Base-by-base conservation (phyloP, 805 yeast species). In the Schwanniomyces sp. region DNA sequence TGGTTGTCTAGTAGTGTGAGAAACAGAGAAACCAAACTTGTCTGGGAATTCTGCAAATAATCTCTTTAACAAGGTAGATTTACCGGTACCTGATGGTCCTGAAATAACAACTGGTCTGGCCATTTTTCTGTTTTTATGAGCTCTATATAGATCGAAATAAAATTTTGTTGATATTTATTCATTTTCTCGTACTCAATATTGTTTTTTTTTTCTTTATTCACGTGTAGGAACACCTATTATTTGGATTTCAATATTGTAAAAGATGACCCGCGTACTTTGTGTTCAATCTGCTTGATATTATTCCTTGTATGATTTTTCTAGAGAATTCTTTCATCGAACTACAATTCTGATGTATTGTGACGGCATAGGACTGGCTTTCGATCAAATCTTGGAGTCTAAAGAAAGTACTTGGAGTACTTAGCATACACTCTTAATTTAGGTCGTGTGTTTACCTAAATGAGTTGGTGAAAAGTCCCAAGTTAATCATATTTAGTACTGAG, bases 51-150 rank as follows among this genome's bases (percentile, higher is more conserved):
- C 98, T 41, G 87, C 91, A 63, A 94, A 88, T 54, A 94, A 76
- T 66, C 85, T 86, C 73, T 94, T 91, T 64, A 94, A 77, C 46
- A 94, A 76, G 10, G 99, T 94, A 55, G 97, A 90, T 70, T 94
- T 94, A 53, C 99, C 99, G 34, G 97, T 79, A 38, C 92, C 96
- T 44, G 97, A 89, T 47, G 99, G 99, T 56, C 99, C 99, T 37
- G 97, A 91, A 52, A 94, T 80, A 53, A 94, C 97, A 54, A 94
- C 85, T 44, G 97, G 98, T 70, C 94, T 88, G 50, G 69, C 49
- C 67, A 62, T 62, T 18, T 21, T 16, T 42, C 27, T 21, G 11
- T 18, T 21, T 37, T 18, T 14, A 24, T 8, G 21, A 4, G 14
- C 2, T 16, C 8, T 32, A 16, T 32, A 16, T 14, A 32, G 21